Evolutionary conservation across 495 filamentous ascomycete species (phyloP).

Genomic region (Evansstolkia leycettana): DNA sequence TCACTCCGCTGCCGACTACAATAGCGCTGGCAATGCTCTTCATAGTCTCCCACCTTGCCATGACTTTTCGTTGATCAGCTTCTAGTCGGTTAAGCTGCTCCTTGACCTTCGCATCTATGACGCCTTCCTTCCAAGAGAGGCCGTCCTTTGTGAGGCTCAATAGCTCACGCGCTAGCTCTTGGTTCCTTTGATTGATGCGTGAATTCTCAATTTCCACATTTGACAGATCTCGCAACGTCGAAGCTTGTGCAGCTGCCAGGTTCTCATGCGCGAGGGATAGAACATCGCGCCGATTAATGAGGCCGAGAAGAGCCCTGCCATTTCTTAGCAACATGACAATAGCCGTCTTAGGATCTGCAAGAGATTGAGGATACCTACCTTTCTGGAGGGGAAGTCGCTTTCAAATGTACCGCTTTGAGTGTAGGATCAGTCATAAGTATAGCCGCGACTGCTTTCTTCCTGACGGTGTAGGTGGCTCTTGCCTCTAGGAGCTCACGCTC

Average conservation of each 20-base stretch:
- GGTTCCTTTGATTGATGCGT: conserved; percentile 43
- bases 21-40: conserved; percentile 62
- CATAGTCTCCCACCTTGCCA: conserved; percentile 56
- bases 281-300: conserved; percentile 55
- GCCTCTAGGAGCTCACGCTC: conserved; percentile 57
- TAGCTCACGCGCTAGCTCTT: conserved; percentile 44
- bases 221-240: conserved; percentile 34
- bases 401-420: conserved; percentile 63
- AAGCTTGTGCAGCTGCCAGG: conserved; percentile 36
- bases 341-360: background rate
- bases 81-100: conserved; percentile 44
- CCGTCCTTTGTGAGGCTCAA: conserved; percentile 47
- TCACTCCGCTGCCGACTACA: conserved; percentile 70
- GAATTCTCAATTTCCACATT: conserved; percentile 44
- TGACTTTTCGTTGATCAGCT: conserved; percentile 39
- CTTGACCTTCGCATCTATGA: conserved; percentile 37
- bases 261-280: conserved; percentile 47
- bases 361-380: conserved; percentile 33
- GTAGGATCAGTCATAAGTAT: conserved; percentile 60
- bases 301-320: conserved; percentile 48
- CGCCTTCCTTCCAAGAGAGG: conserved; percentile 35
- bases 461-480: conserved; percentile 52
- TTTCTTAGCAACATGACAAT: conserved; percentile 1
- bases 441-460: conserved; percentile 51
- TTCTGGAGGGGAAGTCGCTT: conserved; percentile 52